These are phyloP conservation scores for Blastomyces gilchristii DNA, from an alignment of 2,329 filamentous ascomycete species.

Conservation along the genomic window DNA sequence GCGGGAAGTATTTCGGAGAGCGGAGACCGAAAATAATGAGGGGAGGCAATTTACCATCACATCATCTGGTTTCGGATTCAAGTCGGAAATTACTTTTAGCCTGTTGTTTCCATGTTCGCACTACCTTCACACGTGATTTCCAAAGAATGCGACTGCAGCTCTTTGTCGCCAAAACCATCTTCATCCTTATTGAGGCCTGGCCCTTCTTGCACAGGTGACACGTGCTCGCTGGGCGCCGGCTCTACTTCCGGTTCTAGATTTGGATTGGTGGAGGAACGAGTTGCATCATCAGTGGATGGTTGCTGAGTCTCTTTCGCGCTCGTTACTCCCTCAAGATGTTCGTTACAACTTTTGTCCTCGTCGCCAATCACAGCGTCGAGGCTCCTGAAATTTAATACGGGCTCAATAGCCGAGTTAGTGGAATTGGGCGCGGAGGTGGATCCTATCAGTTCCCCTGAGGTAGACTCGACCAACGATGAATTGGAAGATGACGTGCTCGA, in stretches of 20 bases:
- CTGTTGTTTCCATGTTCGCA: background rate
- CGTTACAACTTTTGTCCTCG: constrained; percentile 41
- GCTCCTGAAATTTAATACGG: constrained; percentile 86
- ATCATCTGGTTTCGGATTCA: background rate
- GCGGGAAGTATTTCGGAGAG: background rate
- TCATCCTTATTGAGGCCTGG: constrained; percentile 13
- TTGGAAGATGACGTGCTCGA: constrained; percentile 77
- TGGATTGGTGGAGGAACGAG: constrained; percentile 1
- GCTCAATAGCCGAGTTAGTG: constrained; percentile 50
- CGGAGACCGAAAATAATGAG: background rate
- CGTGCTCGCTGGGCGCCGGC: constrained; percentile 8
- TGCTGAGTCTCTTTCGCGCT: constrained; percentile 13
- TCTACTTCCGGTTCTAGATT: constrained; percentile 11
- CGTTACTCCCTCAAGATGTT: constrained; percentile 31
- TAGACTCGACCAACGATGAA: constrained; percentile 63
- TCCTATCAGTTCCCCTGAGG: constrained; percentile 29
- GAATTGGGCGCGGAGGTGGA: constrained; percentile 43
- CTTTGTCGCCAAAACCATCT: constrained; percentile 23
- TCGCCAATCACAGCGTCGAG: constrained; percentile 73
- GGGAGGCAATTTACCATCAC: background rate
- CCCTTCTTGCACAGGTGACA: background rate
- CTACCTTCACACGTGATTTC: constrained; percentile 15
- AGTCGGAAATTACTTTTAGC: background rate
- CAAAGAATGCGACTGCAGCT: constrained; percentile 29
- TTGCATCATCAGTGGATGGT: constrained; percentile 15